These are phyloP conservation scores for Blastosporella zonata DNA, from an alignment of 1,284 basidiomycete species.

Conservation along the genomic window DNA sequence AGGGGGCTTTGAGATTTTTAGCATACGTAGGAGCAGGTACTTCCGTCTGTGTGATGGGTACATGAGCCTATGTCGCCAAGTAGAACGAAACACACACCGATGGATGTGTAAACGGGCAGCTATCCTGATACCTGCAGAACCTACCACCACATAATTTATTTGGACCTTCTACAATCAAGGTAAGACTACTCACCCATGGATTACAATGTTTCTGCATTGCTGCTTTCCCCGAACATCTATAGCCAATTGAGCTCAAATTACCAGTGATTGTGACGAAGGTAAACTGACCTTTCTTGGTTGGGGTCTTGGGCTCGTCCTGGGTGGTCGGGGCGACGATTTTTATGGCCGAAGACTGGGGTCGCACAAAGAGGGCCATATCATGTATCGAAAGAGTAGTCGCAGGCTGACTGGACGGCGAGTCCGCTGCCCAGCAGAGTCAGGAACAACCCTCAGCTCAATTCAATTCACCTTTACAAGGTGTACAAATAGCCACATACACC, in stretches of 20 bases:
- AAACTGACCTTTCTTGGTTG: constrained; percentile 38
- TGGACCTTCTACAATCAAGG: constrained; percentile 2
- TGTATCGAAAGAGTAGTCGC: constrained; percentile 9
- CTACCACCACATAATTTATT: constrained; percentile 34
- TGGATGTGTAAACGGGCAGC: constrained; percentile 82
- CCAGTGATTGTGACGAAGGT: constrained; percentile 1
- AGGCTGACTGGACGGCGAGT: constrained; percentile 22
- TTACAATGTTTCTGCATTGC: constrained; percentile 84
- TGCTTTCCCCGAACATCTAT: constrained; percentile 63
- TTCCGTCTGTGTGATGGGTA: constrained; percentile 13
- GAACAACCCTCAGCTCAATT: constrained; percentile 3
- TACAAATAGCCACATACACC: constrained; percentile 15
- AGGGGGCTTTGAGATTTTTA: background rate
- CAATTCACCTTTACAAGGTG: constrained; percentile 7
- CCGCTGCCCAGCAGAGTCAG: constrained; percentile 32
- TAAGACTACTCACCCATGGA: constrained; percentile 65
- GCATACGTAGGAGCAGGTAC: constrained; percentile 26
- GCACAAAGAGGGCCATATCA: constrained; percentile 42
- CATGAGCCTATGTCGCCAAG: background rate
- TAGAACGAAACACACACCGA: constrained; percentile 43
- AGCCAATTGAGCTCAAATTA: constrained; percentile 11
- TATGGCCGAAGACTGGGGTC: constrained; percentile 41
- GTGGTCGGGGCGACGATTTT: constrained; percentile 41
- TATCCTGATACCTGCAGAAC: constrained; percentile 81
- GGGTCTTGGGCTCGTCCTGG: constrained; percentile 31